phyloP scores from a whole-genome alignment of 2,329 filamentous ascomycete species.

The Mycosphaerella arachidis region DNA sequence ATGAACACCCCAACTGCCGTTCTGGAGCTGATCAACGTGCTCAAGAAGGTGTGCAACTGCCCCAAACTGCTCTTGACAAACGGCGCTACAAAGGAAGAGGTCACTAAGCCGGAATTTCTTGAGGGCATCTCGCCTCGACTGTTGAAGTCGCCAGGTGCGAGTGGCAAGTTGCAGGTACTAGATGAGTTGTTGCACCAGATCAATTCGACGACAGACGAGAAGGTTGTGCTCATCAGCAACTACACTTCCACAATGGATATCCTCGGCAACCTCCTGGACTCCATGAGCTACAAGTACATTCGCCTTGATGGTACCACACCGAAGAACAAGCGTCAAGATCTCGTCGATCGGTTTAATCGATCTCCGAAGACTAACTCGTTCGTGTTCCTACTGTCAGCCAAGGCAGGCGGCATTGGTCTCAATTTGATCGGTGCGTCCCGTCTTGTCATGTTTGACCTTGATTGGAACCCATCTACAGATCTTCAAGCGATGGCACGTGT shows the following conservation, averaged over 20 bases:
- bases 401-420: conserved; percentile 65
- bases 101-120: conserved; percentile 25
- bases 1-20: conserved; percentile 59
- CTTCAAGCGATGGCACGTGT: conserved; percentile 71
- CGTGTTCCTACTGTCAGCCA: conserved; percentile 68
- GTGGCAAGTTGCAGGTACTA: conserved; percentile 63
- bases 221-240: conserved; percentile 71
- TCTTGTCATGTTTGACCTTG: conserved; percentile 66
- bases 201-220: conserved; percentile 59
- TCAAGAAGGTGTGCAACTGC: conserved; percentile 72
- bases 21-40: conserved; percentile 64
- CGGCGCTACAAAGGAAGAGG: conserved; percentile 39
- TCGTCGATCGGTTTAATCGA: conserved; percentile 68
- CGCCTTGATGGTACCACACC: conserved; percentile 66
- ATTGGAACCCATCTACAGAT: conserved; percentile 73
- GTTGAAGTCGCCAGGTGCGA: conserved; percentile 54
- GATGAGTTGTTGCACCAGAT: conserved; percentile 61
- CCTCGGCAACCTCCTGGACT: conserved; percentile 57
- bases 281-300: conserved; percentile 58
- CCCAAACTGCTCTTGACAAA: conserved; percentile 56
- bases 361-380: conserved; percentile 54
- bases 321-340: conserved; percentile 57
- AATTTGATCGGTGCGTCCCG: conserved; percentile 68
- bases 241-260: conserved; percentile 69
- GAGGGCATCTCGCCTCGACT: conserved; percentile 51